Base-by-base conservation (phyloP, 2,329 filamentous ascomycete genomes). In the Fusarium decemcellulare region DNA sequence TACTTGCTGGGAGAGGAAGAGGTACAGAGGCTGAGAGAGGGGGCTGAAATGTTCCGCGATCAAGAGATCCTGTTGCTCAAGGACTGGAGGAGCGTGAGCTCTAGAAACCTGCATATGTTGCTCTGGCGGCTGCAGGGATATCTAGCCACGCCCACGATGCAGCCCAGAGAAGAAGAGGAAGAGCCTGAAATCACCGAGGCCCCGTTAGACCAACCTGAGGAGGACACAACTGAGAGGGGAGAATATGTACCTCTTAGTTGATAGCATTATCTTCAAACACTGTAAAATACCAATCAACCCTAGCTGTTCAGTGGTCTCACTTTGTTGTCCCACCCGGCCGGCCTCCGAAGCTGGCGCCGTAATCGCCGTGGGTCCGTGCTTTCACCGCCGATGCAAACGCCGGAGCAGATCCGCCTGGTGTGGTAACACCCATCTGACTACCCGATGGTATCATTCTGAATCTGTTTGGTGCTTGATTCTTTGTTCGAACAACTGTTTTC, bases 91-190 rank as follows among this genome's bases (percentile, higher is more conserved):
- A 70, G 78, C 71, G 65, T 68, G 46, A 77, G 80, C 39, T 85
- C 84, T 8, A 74, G 81, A 23, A 75, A 80, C 14, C 51, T 88
- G 47, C 86, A 88, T 75, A 60, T 83, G 58, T 79, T 83, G 56
- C 79, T 91, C 8, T 91, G 88, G 88, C 86, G 84, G 65, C 74
- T 91, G 9, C 86, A 90, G 64, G 87, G 87, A 2, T 91, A 87
- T 70, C 48, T 88, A 23, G 73, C 71, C 15, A 51, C 68, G 23
- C 56, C 68, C 6, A 42, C 66, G 36, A 23, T 59, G 37, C 23
- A 30, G 34, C 12, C 43, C 23, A 5, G 10, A 9, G 32, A 34
- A 9, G 32, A 34, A 23, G 32, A 34, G 5, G 32, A 34, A 23
- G 23, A 23, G 23, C 23, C 5, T 23, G 23, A 23, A 23, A 23